phyloP scores from a whole-genome alignment of 2,329 filamentous ascomycete species.

The Colletotrichum aenigma region DNA sequence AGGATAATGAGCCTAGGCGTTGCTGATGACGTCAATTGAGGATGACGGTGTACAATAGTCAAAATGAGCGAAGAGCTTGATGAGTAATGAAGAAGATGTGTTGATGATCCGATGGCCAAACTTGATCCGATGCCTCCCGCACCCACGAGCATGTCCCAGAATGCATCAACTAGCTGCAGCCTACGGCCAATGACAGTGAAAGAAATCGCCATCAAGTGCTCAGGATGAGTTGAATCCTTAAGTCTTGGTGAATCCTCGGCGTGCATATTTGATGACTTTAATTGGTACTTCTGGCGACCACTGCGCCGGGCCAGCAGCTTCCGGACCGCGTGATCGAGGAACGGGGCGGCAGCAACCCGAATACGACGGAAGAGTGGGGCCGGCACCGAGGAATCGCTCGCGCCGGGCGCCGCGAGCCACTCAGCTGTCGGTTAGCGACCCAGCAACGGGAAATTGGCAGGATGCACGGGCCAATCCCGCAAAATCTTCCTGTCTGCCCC shows the following conservation, averaged over 20 bases:
- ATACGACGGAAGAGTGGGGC: conserved; percentile 2
- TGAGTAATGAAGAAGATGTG: not conserved
- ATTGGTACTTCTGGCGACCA: not conserved
- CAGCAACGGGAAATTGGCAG: conserved; percentile 3
- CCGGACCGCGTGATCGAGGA: not conserved
- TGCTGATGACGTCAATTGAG: accelerated
- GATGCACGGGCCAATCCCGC: not conserved
- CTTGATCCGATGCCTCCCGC: not conserved
- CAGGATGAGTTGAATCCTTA: not conserved
- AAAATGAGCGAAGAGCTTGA: not conserved
- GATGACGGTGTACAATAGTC: not conserved
- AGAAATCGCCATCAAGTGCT: not conserved
- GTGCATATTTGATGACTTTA: accelerated
- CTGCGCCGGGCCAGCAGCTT: not conserved
- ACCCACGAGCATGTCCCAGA: accelerated
- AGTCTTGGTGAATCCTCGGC: not conserved
- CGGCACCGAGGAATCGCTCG: not conserved
- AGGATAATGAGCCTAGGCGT: not conserved
- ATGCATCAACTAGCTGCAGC: not conserved
- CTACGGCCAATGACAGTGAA: not conserved
- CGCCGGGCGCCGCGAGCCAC: not conserved
- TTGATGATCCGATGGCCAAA: not conserved
- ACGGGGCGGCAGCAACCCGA: not conserved
- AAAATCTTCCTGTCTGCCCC: not conserved
- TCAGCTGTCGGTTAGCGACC: not conserved